phyloP scores from a whole-genome alignment of 768 basidiomycete species.

The Lepiota brunneoincarnata region DNA sequence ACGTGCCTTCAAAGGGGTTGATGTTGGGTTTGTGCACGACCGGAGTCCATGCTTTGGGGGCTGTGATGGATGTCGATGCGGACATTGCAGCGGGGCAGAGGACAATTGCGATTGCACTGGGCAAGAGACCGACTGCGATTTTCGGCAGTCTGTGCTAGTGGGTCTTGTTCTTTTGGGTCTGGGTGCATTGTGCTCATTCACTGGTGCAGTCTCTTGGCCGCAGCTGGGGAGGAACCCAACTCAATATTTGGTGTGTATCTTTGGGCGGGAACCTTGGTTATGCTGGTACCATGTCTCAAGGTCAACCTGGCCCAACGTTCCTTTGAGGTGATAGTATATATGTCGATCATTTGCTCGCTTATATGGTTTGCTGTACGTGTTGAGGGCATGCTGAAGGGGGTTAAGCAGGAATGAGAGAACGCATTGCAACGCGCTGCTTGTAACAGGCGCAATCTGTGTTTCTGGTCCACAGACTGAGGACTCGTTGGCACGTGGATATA shows the following conservation, averaged over 20 bases:
- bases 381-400: not conserved
- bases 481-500: not conserved
- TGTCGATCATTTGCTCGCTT: slow-evolving; percentile 5
- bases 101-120: slow-evolving; percentile 16
- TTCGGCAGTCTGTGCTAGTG: slow-evolving; percentile 16
- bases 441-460: no score
- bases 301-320: slow-evolving; percentile 10
- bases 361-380: slow-evolving; percentile 9
- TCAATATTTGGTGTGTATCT: slow-evolving; percentile 13
- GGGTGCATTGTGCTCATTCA: not conserved
- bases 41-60: slow-evolving; percentile 15
- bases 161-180: not conserved
- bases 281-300: slow-evolving; percentile 11
- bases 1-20: slow-evolving; percentile 9
- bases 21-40: slow-evolving; percentile 14
- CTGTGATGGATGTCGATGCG: slow-evolving; percentile 14
- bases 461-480: no score
- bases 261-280: slow-evolving; percentile 4
- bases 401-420: slow-evolving; percentile 4
- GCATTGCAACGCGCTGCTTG: no score
- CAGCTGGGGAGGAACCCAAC: slow-evolving; percentile 7
- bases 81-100: slow-evolving; percentile 12
- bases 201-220: slow-evolving; percentile 1
- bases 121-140: slow-evolving; percentile 7
- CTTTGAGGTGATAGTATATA: slow-evolving; percentile 11